Conservation (phyloP, 208 protist genomes). For the Trichomonas gallinae region DNA sequence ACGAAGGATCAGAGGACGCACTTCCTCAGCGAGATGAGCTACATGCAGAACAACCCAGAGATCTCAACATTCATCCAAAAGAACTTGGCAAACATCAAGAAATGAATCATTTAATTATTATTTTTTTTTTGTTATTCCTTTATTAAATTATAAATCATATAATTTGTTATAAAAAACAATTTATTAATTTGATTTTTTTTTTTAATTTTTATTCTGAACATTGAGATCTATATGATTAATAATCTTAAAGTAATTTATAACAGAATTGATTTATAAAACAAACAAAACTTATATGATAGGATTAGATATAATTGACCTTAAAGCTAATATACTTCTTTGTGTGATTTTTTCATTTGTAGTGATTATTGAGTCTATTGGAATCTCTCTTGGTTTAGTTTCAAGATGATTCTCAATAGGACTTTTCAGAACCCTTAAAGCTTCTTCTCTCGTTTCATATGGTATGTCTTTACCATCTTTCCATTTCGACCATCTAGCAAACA, state of each 20-base stretch:
- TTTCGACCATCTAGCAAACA: neutral
- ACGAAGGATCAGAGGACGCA: neutral
- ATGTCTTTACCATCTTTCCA: no score
- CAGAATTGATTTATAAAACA: no score
- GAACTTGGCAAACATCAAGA: neutral
- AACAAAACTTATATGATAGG: neutral
- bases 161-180: neutral
- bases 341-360: neutral
- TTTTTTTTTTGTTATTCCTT: neutral
- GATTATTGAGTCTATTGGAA: neutral
- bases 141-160: neutral
- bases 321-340: neutral
- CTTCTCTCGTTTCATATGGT: neutral
- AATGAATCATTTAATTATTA: neutral
- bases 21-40: neutral
- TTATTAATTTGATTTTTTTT: no score
- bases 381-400: neutral
- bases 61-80: neutral
- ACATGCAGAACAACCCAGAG: neutral
- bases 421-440: neutral
- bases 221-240: no score
- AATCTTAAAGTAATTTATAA: no score
- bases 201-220: no score
- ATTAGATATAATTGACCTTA: neutral
- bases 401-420: neutral